A percentile compares a stretch with the other conserved stretches of the same genome.
phyloP scores from a whole-genome alignment of 176 grass and related monocot species.

The Triticum monococcum region DNA sequence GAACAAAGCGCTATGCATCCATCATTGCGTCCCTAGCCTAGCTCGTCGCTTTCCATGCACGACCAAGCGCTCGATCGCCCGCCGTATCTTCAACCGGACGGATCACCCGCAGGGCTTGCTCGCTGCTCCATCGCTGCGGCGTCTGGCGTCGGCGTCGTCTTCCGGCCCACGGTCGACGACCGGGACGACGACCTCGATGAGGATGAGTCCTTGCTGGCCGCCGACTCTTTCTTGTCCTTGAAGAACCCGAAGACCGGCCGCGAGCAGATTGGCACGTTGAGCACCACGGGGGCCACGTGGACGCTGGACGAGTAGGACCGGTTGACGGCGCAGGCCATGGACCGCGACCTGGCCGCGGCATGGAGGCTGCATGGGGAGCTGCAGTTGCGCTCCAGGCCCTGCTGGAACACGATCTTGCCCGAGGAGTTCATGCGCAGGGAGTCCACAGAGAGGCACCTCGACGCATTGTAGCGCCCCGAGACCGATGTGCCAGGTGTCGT shows the following conservation, averaged over 20 bases:
- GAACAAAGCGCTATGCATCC: background rate
- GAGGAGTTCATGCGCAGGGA: slow-evolving; percentile 88
- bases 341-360: slow-evolving; percentile 48
- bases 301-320: slow-evolving; percentile 83
- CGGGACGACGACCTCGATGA: background rate
- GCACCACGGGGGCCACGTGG: slow-evolving; percentile 69
- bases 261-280: slow-evolving; percentile 87
- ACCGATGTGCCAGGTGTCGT: no score
- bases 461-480: no score
- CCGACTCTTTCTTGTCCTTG: slow-evolving; percentile 66
- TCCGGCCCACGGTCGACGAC: slow-evolving; percentile 40
- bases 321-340: slow-evolving; percentile 50
- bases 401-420: slow-evolving; percentile 89
- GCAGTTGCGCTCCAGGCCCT: slow-evolving; percentile 71
- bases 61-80: background rate
- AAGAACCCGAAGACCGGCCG: slow-evolving; percentile 83
- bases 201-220: slow-evolving; percentile 2
- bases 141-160: background rate
- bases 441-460: slow-evolving; percentile 43
- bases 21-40: slow-evolving; percentile 16
- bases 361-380: slow-evolving; percentile 81
- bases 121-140: slow-evolving; percentile 44
- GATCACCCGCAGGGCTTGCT: slow-evolving; percentile 38
- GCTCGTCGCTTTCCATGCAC: slow-evolving; percentile 6
- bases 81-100: background rate